phyloP scores from a whole-genome alignment of 1,284 basidiomycete species.

The Marasmius fiardii region DNA sequence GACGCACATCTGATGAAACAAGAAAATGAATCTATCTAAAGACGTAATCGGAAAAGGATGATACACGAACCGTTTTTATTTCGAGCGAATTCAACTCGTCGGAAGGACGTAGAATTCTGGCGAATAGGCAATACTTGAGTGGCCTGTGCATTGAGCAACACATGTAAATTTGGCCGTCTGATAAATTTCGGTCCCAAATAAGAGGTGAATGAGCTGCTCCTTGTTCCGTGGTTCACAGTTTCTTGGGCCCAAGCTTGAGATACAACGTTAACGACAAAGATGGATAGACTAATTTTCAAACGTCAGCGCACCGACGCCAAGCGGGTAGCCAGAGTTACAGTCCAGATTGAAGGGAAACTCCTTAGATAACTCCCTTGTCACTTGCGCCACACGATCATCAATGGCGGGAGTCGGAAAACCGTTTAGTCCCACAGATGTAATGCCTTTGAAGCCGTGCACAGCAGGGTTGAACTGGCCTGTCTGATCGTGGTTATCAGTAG shows the following conservation, averaged over 20 bases:
- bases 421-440: slow-evolving; percentile 15
- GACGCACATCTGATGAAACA: not conserved
- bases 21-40: not conserved
- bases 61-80: not conserved
- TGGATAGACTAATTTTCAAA: not conserved
- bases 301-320: not conserved
- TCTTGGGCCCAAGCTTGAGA: not conserved
- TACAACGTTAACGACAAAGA: not conserved
- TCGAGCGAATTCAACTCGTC: not conserved
- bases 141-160: not conserved
- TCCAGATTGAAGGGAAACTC: not conserved
- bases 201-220: not conserved
- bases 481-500: slow-evolving; percentile 15
- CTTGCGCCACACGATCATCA: not conserved
- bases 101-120: not conserved
- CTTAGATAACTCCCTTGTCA: not conserved
- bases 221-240: not conserved
- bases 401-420: slow-evolving; percentile 10
- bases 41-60: not conserved
- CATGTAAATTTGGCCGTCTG: not conserved
- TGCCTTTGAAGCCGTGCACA: slow-evolving; percentile 16
- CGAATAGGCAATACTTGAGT: not conserved
- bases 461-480: slow-evolving; percentile 14
- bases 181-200: not conserved
- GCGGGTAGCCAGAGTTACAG: not conserved